These are phyloP conservation scores for Pichia nanzhaoensis DNA, from an alignment of 805 yeast species.

Conservation along the genomic window DNA sequence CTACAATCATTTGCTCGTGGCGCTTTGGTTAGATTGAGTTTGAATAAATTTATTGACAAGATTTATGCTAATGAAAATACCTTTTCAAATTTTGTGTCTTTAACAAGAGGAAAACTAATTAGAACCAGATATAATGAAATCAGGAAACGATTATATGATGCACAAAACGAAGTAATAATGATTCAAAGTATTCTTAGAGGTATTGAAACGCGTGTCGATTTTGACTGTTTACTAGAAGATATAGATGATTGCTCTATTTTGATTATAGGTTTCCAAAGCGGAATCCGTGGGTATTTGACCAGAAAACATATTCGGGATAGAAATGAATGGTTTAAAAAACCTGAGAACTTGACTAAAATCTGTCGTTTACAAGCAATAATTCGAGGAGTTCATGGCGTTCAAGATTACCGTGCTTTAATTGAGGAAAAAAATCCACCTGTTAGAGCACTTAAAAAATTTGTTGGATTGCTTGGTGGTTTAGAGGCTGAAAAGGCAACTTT, in stretches of 20 bases:
- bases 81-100: conserved; percentile 36
- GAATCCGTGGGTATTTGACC: conserved; percentile 40
- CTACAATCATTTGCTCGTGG: conserved; percentile 70
- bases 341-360: conserved; percentile 48
- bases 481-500: conserved; percentile 38
- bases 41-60: conserved; percentile 37
- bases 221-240: conserved; percentile 49
- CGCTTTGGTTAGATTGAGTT: conserved; percentile 45
- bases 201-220: conserved; percentile 47
- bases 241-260: conserved; percentile 37
- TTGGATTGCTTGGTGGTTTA: conserved; percentile 61
- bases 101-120: conserved; percentile 36
- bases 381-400: conserved; percentile 58
- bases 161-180: conserved; percentile 29
- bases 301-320: conserved; percentile 33
- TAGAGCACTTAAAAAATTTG: conserved; percentile 67
- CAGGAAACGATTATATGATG: conserved; percentile 16
- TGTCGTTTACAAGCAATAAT: conserved; percentile 69
- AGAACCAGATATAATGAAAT: conserved; percentile 26
- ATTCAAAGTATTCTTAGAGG: conserved; percentile 63
- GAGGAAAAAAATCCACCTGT: conserved; percentile 71
- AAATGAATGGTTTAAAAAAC: conserved; percentile 41
- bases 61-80: conserved; percentile 34
- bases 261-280: conserved; percentile 47
- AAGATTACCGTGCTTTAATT: conserved; percentile 68